Percentiles rank a stretch among this genome's conserved stretches.
These are phyloP conservation scores for Liriodendron chinense DNA, from an alignment of 164 flowering plant genomes.

Conservation along the genomic window DNA sequence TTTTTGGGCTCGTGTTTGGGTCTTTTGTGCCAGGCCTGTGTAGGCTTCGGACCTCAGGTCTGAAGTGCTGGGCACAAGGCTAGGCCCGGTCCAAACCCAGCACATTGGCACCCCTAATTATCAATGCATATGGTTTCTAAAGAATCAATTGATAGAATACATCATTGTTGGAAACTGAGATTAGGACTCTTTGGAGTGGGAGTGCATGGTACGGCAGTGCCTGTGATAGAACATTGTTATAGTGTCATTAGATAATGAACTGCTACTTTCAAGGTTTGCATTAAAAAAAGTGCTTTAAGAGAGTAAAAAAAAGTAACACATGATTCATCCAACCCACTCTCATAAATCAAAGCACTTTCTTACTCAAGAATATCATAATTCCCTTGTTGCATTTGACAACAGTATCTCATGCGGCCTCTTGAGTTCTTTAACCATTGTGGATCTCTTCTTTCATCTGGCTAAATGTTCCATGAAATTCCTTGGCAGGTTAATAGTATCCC, in stretches of 20 bases:
- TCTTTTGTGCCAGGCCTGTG: too few relatives aligned
- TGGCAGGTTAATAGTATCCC: slow-evolving; percentile 62
- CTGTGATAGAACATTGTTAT: background rate
- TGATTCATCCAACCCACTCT: background rate
- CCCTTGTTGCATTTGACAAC: background rate
- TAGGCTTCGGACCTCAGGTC: too few relatives aligned
- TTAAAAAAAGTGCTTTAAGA: background rate
- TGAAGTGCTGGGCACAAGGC: too few relatives aligned
- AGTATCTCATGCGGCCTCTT: background rate
- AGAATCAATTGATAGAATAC: too few relatives aligned
- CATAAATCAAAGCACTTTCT: background rate
- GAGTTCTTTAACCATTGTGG: background rate
- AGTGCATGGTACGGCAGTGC: background rate
- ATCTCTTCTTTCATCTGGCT: slow-evolving; percentile 3
- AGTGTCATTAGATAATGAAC: background rate
- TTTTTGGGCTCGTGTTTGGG: too few relatives aligned
- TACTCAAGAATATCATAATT: background rate
- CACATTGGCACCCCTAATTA: too few relatives aligned
- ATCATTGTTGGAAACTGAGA: background rate
- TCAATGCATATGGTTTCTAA: too few relatives aligned
- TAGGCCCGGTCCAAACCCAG: too few relatives aligned
- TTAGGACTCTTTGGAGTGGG: background rate
- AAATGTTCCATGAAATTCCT: slow-evolving; percentile 10
- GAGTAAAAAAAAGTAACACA: background rate
- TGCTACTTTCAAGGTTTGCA: background rate